These are phyloP conservation scores for Alternaria sp. DNA, from an alignment of 2,329 filamentous ascomycete genomes.

Conservation along the genomic window DNA sequence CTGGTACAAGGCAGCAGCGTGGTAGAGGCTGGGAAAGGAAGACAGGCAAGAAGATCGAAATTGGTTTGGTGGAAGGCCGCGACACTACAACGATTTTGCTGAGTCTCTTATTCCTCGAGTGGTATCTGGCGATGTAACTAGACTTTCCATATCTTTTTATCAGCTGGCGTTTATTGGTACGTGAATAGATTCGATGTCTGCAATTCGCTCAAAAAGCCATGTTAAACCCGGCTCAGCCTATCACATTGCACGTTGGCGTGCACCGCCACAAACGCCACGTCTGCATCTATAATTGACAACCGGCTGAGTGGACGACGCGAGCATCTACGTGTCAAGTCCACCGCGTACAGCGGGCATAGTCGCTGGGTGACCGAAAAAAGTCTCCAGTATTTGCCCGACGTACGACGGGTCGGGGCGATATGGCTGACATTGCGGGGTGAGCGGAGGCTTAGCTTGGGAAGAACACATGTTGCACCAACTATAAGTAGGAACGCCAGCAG, in stretches of 20 bases:
- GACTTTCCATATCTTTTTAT: background rate
- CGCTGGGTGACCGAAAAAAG: background rate
- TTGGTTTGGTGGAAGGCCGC: background rate
- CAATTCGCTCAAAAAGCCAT: background rate
- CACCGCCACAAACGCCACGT: conserved; percentile 7
- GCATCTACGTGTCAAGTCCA: background rate
- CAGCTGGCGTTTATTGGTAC: background rate
- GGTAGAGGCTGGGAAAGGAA: background rate
- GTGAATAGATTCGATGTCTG: background rate
- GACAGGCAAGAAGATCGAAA: background rate
- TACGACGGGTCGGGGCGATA: background rate
- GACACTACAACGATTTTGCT: background rate
- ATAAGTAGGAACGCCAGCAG: background rate
- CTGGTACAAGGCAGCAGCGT: background rate
- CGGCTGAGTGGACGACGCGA: conserved; percentile 2
- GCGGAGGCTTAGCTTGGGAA: background rate
- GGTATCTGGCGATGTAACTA: background rate
- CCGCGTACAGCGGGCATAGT: background rate
- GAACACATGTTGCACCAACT: background rate
- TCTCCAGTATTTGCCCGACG: background rate
- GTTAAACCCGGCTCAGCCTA: background rate
- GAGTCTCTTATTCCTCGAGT: background rate
- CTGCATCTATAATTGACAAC: conserved; percentile 9
- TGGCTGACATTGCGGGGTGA: background rate
- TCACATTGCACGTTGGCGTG: background rate